phyloP scores from a whole-genome alignment of 2,329 filamentous ascomycete species.

The Aphanoascus verrucosus region DNA sequence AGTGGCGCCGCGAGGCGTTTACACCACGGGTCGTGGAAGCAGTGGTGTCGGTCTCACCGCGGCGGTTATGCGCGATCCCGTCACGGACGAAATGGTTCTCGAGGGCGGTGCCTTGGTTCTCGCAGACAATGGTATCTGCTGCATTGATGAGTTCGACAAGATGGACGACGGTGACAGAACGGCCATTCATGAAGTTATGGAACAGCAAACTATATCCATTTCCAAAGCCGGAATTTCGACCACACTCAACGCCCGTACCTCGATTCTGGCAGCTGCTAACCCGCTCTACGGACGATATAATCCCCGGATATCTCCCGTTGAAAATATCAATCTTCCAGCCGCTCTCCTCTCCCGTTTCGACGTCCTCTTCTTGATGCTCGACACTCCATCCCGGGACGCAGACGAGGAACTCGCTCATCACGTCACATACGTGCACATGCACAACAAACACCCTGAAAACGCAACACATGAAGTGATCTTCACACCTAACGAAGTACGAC shows the following conservation, averaged over 20 bases:
- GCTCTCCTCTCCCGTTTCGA: slow-evolving; percentile 95
- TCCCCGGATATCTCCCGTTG: slow-evolving; percentile 88
- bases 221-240: slow-evolving; percentile 93
- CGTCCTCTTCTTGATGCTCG: slow-evolving; percentile 89
- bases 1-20: slow-evolving; percentile 84
- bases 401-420: slow-evolving; percentile 93
- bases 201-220: slow-evolving; percentile 75
- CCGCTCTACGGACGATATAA: slow-evolving; percentile 97
- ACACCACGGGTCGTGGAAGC: slow-evolving; percentile 71
- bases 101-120: slow-evolving; percentile 70
- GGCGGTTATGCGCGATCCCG: slow-evolving; percentile 69
- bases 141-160: slow-evolving; percentile 78
- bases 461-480: slow-evolving; percentile 62
- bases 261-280: slow-evolving; percentile 91
- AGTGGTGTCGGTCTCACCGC: slow-evolving; percentile 73
- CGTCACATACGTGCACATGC: slow-evolving; percentile 94
- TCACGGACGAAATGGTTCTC: slow-evolving; percentile 67
- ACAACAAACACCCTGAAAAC: slow-evolving; percentile 83
- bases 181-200: slow-evolving; percentile 79
- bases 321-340: slow-evolving; percentile 98
- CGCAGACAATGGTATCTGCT: slow-evolving; percentile 72
- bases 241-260: slow-evolving; percentile 89
- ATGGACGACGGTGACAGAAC: slow-evolving; percentile 71
- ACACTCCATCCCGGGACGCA: slow-evolving; percentile 77
- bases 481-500: slow-evolving; percentile 81